Percentiles rank a stretch among this genome's conserved stretches.
Evolutionary conservation across 2,329 filamentous ascomycete species (phyloP).

Genomic region (Clarireedia paspali): DNA sequence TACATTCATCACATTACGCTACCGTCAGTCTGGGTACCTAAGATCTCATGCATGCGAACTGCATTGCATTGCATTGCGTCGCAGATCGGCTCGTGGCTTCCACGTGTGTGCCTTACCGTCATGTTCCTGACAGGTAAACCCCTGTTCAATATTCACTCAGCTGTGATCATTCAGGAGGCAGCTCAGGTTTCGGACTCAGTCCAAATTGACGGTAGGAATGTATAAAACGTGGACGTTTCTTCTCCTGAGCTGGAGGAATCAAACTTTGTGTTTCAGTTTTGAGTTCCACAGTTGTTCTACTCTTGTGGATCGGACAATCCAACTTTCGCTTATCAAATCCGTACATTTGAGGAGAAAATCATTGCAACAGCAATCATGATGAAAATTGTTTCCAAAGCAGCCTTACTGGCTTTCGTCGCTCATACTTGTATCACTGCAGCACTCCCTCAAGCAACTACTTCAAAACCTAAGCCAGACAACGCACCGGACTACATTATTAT

Average conservation of each 20-base stretch:
- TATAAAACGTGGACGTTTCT: background rate
- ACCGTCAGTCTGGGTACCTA: background rate
- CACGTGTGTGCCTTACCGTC: background rate
- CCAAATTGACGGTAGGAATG: background rate
- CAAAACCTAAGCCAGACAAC: background rate
- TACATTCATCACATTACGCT: background rate
- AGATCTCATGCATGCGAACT: background rate
- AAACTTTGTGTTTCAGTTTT: background rate
- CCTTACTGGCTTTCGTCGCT: background rate
- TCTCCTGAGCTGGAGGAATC: background rate
- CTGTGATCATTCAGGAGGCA: background rate
- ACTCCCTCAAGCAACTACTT: background rate
- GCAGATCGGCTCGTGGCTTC: background rate
- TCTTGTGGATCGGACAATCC: background rate
- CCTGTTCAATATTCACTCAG: background rate
- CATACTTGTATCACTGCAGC: background rate
- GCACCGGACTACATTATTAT: conserved; percentile 3
- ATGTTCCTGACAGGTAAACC: background rate
- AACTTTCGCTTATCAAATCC: background rate
- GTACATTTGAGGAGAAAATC: background rate
- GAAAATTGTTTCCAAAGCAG: background rate
- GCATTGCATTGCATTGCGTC: background rate
- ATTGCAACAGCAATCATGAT: background rate
- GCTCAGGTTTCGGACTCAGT: background rate
- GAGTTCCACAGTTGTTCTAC: background rate